Evolutionary conservation across 352 stramenopile species (phyloP).

Genomic region (Phytophthora cactorum): DNA sequence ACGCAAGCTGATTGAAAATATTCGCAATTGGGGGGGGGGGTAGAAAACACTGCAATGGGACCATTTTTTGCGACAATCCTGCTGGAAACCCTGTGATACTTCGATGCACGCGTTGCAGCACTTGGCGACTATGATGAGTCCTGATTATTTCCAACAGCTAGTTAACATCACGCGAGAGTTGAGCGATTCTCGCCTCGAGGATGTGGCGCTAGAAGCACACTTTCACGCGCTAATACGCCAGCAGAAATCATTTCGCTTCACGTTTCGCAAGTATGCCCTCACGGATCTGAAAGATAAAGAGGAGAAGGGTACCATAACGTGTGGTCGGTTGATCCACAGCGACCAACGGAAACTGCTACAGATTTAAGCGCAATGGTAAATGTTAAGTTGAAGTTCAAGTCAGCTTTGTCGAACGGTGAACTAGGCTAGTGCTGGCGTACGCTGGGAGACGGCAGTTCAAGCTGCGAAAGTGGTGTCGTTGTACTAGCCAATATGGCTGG

Average conservation of each 20-base stretch:
- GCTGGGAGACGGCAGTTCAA: too few relatives aligned
- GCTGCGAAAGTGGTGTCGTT: too few relatives aligned
- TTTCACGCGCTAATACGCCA: not conserved
- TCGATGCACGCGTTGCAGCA: not conserved
- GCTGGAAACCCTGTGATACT: not conserved
- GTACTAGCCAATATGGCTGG: too few relatives aligned
- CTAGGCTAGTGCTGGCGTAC: too few relatives aligned
- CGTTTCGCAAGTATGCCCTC: not conserved
- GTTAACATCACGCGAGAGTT: not conserved
- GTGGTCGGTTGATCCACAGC: not conserved
- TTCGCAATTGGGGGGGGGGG: not conserved
- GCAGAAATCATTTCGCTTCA: not conserved
- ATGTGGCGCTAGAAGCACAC: not conserved
- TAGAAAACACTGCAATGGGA: not conserved
- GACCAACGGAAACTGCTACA: not conserved
- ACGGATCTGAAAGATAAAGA: not conserved
- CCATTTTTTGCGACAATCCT: not conserved
- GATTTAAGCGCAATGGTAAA: too few relatives aligned
- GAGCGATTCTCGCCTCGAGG: not conserved
- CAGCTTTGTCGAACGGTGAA: too few relatives aligned
- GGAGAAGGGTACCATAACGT: not conserved
- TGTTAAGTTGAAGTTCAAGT: too few relatives aligned
- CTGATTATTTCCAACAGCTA: not conserved
- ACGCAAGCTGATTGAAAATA: not conserved
- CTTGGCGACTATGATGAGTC: not conserved